Evolutionary conservation across 2,329 filamentous ascomycete species (phyloP), one percentile per base, ranked within the genome.

Genomic region (Pyrenophora teres): DNA sequence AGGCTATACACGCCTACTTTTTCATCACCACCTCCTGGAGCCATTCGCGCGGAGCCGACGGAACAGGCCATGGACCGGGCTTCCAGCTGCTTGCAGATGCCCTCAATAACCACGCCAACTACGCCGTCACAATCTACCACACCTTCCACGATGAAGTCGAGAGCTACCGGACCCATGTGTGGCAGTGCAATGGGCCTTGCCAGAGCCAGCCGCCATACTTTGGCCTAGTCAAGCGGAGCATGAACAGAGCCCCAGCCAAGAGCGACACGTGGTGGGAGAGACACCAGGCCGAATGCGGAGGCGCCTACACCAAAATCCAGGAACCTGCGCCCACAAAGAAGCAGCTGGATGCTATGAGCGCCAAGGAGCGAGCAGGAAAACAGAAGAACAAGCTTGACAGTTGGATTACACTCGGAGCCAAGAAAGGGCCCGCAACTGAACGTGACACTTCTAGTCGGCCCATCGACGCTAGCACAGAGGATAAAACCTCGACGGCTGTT

Each of bases 61-160:
- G 74, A 0, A 76, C 76, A 13, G 76, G 76, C 0, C 76, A 78
- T 50, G 76, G 76, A 1, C 54, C 54, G 8, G 76, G 76, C 4
- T 78, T 78, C 48, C 71, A 76, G 38, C 56, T 77, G 13, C 64
- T 78, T 1, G 76, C 76, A 2, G 72, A 76, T 48, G 73, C 75
- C n/a, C 75, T 78, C 49, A 78, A 77, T 51, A 71, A 68, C 42
- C 76, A 78, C 48, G 74, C 74, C 33, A 63, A 59, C 42, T 77
- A 77, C 46, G 54, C 72, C 3, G 63, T 78, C 21, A 76, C 75
- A 25, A 61, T 78, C 9, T 78, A 69, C 52, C 76, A 78, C 57
- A 75, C 72, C 3, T 78, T 78, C 46, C 76, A 78, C 52, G 75
- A 78, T 32, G 76, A 78, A 56, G 76, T 78, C 10, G 75, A 78